A percentile compares a stretch with the other conserved stretches of the same genome.
These are phyloP conservation scores for Cardamine occulta DNA, from an alignment of 345 rosid species.

Conservation along the genomic window DNA sequence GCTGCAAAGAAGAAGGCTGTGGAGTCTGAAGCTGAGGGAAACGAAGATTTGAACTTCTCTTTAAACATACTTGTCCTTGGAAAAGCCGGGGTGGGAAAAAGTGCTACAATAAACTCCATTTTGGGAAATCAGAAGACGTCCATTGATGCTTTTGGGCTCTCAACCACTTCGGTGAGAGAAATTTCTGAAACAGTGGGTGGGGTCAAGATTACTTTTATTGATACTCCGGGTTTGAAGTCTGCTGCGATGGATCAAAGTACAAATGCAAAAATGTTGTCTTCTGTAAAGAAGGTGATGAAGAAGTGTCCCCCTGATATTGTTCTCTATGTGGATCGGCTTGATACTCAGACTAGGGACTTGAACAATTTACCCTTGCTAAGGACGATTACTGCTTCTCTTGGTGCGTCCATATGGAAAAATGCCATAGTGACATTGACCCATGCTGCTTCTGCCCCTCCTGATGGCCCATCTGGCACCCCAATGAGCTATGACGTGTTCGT, in stretches of 20 bases:
- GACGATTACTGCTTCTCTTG: conserved; percentile 68
- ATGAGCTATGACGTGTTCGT: conserved; percentile 89
- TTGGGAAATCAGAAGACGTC: conserved; percentile 71
- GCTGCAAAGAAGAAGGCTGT: conserved; percentile 73
- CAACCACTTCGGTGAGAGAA: conserved; percentile 72
- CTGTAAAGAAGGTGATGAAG: conserved; percentile 68
- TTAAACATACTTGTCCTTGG: conserved; percentile 87
- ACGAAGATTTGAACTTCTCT: conserved; percentile 66
- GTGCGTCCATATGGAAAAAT: conserved; percentile 85
- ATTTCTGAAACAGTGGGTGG: conserved; percentile 71
- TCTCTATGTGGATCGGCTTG: conserved; percentile 86
- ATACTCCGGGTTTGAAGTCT: conserved; percentile 82
- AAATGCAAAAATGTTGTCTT: conserved; percentile 65
- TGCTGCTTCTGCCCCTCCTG: conserved; percentile 97
- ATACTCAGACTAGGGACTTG: conserved; percentile 80
- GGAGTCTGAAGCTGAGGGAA: conserved; percentile 70
- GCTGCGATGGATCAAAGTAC: conserved; percentile 79
- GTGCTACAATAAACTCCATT: conserved; percentile 90
- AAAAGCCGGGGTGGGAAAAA: conserved; percentile 93
- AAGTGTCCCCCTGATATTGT: conserved; percentile 83
- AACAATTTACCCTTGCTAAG: conserved; percentile 81
- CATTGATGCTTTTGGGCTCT: conserved; percentile 78
- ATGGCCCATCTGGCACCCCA: conserved; percentile 89
- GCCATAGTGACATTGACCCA: conserved; percentile 90
- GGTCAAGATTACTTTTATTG: conserved; percentile 67